These are phyloP conservation scores for Cardamine chenopodiifolia DNA, from an alignment of 345 rosid genomes.

Conservation along the genomic window DNA sequence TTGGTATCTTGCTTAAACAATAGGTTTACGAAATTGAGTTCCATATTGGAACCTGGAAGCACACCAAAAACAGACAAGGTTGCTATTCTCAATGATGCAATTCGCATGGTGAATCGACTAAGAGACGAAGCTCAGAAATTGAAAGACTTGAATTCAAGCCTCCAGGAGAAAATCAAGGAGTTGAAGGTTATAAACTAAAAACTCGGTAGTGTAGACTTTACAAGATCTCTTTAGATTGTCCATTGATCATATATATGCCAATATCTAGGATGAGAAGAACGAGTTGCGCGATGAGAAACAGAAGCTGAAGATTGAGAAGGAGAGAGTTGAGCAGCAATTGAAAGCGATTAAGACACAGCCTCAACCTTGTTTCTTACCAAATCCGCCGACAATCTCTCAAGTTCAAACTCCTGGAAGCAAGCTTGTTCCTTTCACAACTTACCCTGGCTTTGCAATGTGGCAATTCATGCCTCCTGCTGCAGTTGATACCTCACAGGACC, in stretches of 20 bases:
- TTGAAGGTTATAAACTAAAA: conserved; percentile 53
- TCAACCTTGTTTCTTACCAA: conserved; percentile 60
- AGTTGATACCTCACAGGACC: conserved; percentile 91
- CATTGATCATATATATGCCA: not conserved
- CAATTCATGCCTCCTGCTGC: conserved; percentile 96
- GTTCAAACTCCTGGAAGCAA: conserved; percentile 84
- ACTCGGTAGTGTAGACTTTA: not conserved
- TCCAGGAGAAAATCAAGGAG: conserved; percentile 79
- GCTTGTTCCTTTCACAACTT: conserved; percentile 75
- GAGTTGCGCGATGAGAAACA: conserved; percentile 86
- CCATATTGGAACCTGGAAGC: conserved; percentile 81
- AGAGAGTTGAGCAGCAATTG: conserved; percentile 64
- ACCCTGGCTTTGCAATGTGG: conserved; percentile 97
- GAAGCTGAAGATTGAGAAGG: conserved; percentile 81
- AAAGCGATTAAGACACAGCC: conserved; percentile 53
- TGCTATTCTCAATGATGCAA: conserved; percentile 72
- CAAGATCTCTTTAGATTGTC: not conserved
- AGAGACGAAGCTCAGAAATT: conserved; percentile 68
- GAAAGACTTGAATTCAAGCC: conserved; percentile 73
- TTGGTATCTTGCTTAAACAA: not conserved
- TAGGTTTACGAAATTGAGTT: conserved; percentile 83
- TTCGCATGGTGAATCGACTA: conserved; percentile 73
- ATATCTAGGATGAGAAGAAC: conserved; percentile 44
- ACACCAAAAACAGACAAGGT: conserved; percentile 88
- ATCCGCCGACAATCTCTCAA: conserved; percentile 62